Evolutionary conservation across 140 eudicot species (phyloP), one percentile per base, ranked within the genome.

Genomic region (Stevia rebaudiana): DNA sequence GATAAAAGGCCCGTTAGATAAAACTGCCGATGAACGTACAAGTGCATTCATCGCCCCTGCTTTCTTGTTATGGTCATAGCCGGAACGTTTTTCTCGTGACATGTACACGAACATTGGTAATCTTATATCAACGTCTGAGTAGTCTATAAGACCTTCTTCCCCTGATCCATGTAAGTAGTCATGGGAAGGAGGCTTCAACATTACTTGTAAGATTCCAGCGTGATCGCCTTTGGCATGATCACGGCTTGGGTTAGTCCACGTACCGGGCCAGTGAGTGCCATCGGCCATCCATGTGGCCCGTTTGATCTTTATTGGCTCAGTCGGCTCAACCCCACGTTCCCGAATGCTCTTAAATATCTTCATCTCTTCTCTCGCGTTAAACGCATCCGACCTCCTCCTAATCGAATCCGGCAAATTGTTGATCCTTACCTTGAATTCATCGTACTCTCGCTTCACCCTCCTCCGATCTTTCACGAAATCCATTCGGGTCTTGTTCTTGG

Each of bases 231-330:
- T 83, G 9, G 79, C 65, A 31, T 83, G 90, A 10, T 83, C 86
- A 1, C 51, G 30, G 6, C 75, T 47, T 1, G 86, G 74, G 48
- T 13, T 48, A 3, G 74, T 8, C 90, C 90, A 83, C 37, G 90
- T 80, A 23, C 90, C 90, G 5, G 86, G 90, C 90, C 86, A 83
- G 39, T 83, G 90, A 13, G 90, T 80, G 17, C 79, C 83, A 60
- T 83, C 86, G 0, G 86, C 86, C 90, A 83, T 83, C 90, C 86
- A 83, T 44, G 86, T 83, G 11, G 90, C 90, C 25, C 79, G 78
- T 63, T 65, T 67, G 2, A 80, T 58, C 40, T 74, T 71, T 18
- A 80, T 68, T 5, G 81, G 81, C 61, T 77, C 80, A 0, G 46
- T 16, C 0, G 82, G 82, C 61, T 80, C 86, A 24, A 56, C 75